A percentile compares a stretch with the other conserved stretches of the same genome.
These are phyloP conservation scores for Ilyonectria destructans DNA, from an alignment of 2,329 filamentous ascomycete genomes.

Conservation along the genomic window DNA sequence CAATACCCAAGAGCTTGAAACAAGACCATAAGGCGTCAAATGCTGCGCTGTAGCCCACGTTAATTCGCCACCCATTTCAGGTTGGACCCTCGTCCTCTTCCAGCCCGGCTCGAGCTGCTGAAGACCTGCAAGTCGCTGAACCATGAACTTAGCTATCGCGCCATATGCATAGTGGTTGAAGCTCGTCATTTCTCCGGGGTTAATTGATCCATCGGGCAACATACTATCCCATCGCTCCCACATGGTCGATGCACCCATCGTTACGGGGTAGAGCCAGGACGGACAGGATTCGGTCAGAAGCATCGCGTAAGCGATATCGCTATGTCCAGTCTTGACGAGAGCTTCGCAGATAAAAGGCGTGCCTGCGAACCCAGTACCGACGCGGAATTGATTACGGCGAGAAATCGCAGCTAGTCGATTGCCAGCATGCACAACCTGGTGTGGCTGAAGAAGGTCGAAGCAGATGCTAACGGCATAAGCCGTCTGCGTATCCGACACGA, in stretches of 20 bases:
- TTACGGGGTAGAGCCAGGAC: no score
- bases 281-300: conserved; percentile 52
- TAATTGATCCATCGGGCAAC: no score
- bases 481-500: conserved; percentile 44
- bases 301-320: conserved; percentile 54
- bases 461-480: conserved; percentile 44
- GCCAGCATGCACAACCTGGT: conserved; percentile 30
- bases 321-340: conserved; percentile 32
- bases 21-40: no score
- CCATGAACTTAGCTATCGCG: no score
- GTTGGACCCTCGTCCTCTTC: conserved; percentile 33
- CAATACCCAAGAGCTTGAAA: no score
- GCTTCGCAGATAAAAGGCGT: conserved; percentile 54
- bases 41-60: no score
- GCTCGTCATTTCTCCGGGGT: no score
- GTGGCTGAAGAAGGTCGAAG: conserved; percentile 32
- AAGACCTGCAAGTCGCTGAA: conserved; percentile 42
- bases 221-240: no score
- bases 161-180: no score
- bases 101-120: conserved; percentile 43
- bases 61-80: no score
- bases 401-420: conserved; percentile 36
- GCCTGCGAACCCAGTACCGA: conserved; percentile 54
- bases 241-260: no score
- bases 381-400: conserved; percentile 35